Percentiles rank a stretch among this genome's conserved stretches.
Conservation (phyloP, 331 rosid genomes). For the Stylosanthes scabra region DNA sequence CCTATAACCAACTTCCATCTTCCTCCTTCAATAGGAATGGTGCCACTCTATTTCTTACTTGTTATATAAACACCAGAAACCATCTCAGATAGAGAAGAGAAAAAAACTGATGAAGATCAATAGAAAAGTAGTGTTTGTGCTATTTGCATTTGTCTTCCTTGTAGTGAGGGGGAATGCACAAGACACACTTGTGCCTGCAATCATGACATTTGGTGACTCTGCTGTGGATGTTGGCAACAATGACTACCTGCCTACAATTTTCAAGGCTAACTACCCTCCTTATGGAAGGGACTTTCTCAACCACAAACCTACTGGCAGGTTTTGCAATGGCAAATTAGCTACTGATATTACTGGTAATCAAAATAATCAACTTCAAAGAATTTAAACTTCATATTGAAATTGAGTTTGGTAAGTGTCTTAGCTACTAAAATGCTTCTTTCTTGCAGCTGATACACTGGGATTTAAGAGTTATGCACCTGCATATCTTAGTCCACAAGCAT, state of each 20-base stretch:
- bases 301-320: constrained; percentile 84
- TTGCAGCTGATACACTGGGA: constrained; percentile 82
- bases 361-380: not conserved
- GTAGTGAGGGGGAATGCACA: constrained; percentile 57
- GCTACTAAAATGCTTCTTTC: constrained; percentile 11
- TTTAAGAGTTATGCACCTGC: constrained; percentile 75
- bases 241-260: constrained; percentile 62
- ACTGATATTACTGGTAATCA: constrained; percentile 78
- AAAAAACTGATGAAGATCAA: constrained; percentile 48
- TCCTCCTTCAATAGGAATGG: constrained; percentile 46
- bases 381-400: not conserved
- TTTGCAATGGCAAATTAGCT: constrained; percentile 84
- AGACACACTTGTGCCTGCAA: constrained; percentile 75
- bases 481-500: constrained; percentile 87
- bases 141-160: constrained; percentile 46
- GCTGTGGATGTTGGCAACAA: constrained; percentile 87
- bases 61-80: not conserved
- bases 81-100: not conserved
- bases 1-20: constrained; percentile 48
- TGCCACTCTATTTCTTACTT: constrained; percentile 35
- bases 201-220: constrained; percentile 83
- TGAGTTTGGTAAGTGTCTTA: no score
- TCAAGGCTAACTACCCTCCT: constrained; percentile 83
- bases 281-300: constrained; percentile 80
- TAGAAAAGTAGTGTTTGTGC: constrained; percentile 44